Base-by-base conservation (phyloP, 768 basidiomycete genomes). In the Tricholoma sp. region DNA sequence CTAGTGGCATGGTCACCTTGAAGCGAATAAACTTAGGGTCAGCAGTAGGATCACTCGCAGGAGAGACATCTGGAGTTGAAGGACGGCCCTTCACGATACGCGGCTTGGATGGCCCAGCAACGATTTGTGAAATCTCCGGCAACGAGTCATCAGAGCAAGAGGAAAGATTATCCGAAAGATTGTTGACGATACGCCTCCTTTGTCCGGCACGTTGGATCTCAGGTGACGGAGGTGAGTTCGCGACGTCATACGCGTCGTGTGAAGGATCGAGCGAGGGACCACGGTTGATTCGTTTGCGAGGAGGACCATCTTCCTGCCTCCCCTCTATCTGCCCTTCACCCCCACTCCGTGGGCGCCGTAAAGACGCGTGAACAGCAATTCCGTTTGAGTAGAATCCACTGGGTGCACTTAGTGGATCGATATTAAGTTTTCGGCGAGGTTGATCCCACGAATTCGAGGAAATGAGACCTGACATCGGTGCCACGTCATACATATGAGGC, bases 111-210 rank as follows among this genome's bases (percentile, higher is more conserved):
- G 81, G 66, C 32, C 76, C 74, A 35, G 74, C 77, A 34, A 76
- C 65, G 14, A 77, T 66, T 39, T 72, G 66, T 19, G 69, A 66
- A 22, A 74, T 63, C 55, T 84, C 84, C 5, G 82, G 76, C 61
- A 85, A 69, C 14, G 84, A 86, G 52, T 91, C 88, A 24, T 90
- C 89, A 24, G 86, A 88, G 1, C 87, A 86, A 5, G 79, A 71
- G 31, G 86, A 86, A 52, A 76, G 66, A 5, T 72, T 64, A 51
- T 80, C 78, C 27, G 71, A 47, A 59, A 68, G 71, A 55, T 68
- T 68, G 39, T 72, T 71, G 18, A 65, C 62, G 27, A 71, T 66
- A 37, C 76, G 73, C n/a, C 81, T 78, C 58, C 77, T 76, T 58
- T 81, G 79, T 18, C 77, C 82, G 18, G 76, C 70, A 51, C 79